Evolutionary conservation across 257 asterid species (phyloP).

Genomic region (Mitragyna speciosa): DNA sequence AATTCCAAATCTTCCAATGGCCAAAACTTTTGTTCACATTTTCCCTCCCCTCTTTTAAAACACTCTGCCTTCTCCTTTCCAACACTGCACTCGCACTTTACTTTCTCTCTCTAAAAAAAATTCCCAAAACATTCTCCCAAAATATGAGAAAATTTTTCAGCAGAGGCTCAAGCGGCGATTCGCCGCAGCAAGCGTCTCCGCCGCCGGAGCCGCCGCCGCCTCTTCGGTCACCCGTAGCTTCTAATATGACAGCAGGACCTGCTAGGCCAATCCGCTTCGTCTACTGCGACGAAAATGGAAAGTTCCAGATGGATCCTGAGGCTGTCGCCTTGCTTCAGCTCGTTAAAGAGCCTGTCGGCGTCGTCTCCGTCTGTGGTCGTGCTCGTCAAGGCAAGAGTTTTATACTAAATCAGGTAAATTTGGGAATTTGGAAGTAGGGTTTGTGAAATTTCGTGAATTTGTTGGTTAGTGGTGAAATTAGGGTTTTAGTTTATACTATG

Average conservation of each 20-base stretch:
- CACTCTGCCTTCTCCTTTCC: not conserved
- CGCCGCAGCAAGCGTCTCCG: slow-evolving; percentile 40
- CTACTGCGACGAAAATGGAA: slow-evolving; percentile 78
- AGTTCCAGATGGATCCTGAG: slow-evolving; percentile 94
- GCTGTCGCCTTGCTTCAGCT: slow-evolving; percentile 91
- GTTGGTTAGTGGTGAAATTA: not conserved
- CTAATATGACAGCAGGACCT: slow-evolving; percentile 59
- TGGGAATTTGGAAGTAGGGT: not conserved
- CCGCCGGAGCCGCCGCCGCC: slow-evolving; percentile 31
- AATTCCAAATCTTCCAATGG: not conserved
- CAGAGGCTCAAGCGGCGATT: slow-evolving; percentile 49
- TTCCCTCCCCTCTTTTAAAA: slow-evolving; percentile 14
- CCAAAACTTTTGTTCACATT: not conserved
- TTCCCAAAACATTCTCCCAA: not conserved
- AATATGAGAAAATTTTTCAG: slow-evolving; percentile 55
- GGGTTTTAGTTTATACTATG: slow-evolving; percentile 1
- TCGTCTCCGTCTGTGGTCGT: slow-evolving; percentile 98
- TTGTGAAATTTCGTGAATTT: not conserved
- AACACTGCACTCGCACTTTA: not conserved
- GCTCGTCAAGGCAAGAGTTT: slow-evolving; percentile 99
- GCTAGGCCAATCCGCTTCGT: slow-evolving; percentile 93
- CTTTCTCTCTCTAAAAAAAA: slow-evolving; percentile 9
- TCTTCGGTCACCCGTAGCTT: slow-evolving; percentile 37
- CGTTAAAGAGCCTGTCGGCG: slow-evolving; percentile 90
- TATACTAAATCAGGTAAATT: slow-evolving; percentile 75